A percentile compares a stretch with the other conserved stretches of the same genome.
These are phyloP conservation scores for Trametes hirsuta DNA, from an alignment of 1,284 basidiomycete species.

Conservation along the genomic window DNA sequence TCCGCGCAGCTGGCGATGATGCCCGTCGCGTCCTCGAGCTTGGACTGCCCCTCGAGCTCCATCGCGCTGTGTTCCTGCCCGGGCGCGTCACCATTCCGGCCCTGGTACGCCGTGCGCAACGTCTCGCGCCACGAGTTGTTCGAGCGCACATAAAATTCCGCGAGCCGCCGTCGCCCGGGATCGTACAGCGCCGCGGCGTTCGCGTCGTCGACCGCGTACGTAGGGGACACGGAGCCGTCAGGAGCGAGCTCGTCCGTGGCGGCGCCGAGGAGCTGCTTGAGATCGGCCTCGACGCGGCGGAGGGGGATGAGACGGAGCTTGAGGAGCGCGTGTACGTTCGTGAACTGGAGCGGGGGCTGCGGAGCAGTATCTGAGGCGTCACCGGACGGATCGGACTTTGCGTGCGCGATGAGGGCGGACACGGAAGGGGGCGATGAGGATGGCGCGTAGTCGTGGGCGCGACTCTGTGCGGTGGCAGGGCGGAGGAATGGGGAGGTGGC, in stretches of 20 bases:
- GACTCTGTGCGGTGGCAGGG: conserved; percentile 12
- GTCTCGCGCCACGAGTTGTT: conserved; percentile 33
- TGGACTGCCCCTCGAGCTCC: conserved; percentile 12
- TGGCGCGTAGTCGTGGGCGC: not conserved
- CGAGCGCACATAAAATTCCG: conserved; percentile 38
- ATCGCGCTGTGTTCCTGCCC: not conserved
- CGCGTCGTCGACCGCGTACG: conserved; percentile 10
- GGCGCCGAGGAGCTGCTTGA: conserved; percentile 54
- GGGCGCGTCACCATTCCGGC: not conserved
- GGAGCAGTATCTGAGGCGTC: conserved; percentile 30
- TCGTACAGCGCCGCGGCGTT: conserved; percentile 31
- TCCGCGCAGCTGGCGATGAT: conserved; percentile 62
- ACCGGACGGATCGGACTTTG: conserved; percentile 14
- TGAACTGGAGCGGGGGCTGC: conserved; percentile 33
- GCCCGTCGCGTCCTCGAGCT: conserved; percentile 52
- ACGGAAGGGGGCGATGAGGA: conserved; percentile 5
- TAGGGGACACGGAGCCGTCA: conserved; percentile 7
- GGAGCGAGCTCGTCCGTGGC: conserved; percentile 44
- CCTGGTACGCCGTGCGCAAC: conserved; percentile 18
- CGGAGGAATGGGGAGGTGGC: conserved; percentile 15
- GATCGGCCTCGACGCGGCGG: conserved; percentile 54
- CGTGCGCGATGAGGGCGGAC: conserved; percentile 8
- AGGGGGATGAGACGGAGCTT: conserved; percentile 56
- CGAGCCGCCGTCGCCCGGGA: conserved; percentile 8
- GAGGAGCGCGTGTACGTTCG: conserved; percentile 49